phyloP scores from a whole-genome alignment of 306 rosid species.

The Acacia melanoxylon region DNA sequence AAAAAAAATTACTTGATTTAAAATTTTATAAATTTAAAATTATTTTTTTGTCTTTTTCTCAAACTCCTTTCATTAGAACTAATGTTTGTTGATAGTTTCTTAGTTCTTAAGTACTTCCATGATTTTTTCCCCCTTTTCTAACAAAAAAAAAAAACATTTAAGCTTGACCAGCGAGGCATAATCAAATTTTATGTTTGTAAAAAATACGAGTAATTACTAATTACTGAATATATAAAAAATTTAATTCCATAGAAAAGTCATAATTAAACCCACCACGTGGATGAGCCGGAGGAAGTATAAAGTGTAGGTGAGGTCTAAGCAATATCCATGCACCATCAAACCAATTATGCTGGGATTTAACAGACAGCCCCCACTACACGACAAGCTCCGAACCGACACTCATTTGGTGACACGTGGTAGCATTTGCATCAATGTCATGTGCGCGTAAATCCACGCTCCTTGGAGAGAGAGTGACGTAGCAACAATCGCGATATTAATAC shows the following conservation, averaged over 20 bases:
- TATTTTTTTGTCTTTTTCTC: too few species aligned
- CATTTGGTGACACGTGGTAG: constrained; percentile 19
- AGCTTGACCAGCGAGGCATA: not conserved
- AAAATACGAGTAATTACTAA: not conserved
- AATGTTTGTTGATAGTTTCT: too few species aligned
- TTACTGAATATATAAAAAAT: too few species aligned
- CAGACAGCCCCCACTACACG: constrained; percentile 57
- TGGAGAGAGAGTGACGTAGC: not conserved
- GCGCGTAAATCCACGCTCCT: constrained; percentile 15
- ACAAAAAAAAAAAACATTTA: not conserved
- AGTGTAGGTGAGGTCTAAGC: constrained; percentile 2
- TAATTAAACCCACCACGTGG: not conserved
- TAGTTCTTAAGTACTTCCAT: not conserved
- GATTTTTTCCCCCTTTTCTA: not conserved
- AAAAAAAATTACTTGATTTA: too few species aligned
- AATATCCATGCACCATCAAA: constrained; percentile 25
- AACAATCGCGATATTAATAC: not conserved
- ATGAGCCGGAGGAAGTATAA: not conserved
- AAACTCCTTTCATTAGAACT: too few species aligned
- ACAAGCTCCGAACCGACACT: not conserved
- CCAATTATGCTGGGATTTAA: constrained; percentile 58
- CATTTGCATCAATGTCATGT: not conserved
- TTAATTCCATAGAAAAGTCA: not conserved
- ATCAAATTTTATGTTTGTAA: not conserved
- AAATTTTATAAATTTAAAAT: too few species aligned